These are phyloP conservation scores for Saitozyma sp. DNA, from an alignment of 768 basidiomycete genomes.

Conservation along the genomic window DNA sequence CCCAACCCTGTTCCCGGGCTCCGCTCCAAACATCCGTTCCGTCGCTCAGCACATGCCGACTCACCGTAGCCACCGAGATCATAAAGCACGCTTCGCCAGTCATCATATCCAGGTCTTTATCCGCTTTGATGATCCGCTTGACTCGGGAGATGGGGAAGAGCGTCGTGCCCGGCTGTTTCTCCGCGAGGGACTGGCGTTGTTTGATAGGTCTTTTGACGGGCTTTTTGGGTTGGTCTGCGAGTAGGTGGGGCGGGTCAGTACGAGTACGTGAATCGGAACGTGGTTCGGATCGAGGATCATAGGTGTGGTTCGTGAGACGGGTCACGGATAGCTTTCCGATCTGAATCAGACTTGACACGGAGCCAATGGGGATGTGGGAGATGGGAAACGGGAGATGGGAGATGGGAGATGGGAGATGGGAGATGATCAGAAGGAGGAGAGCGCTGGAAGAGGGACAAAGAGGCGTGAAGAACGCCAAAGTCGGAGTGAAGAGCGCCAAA, in stretches of 20 bases:
- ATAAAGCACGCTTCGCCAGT: constrained; percentile 76
- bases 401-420: too few relatives aligned
- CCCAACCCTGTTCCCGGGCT: too few relatives aligned
- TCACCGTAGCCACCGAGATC: constrained; percentile 76
- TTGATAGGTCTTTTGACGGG: constrained; percentile 38
- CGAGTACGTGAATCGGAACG: not conserved
- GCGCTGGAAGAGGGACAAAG: too few relatives aligned
- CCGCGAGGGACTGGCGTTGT: constrained; percentile 41
- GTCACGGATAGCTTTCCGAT: too few relatives aligned
- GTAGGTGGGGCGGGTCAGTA: not conserved
- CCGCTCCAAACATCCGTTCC: too few relatives aligned
- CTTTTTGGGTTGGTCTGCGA: constrained; percentile 6
- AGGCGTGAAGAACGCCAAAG: too few relatives aligned
- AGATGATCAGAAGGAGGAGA: too few relatives aligned
- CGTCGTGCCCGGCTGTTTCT: constrained; percentile 65
- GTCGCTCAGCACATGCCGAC: constrained; percentile 16
- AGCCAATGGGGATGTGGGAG: not conserved
- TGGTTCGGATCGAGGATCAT: too few relatives aligned
- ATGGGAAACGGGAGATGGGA: too few relatives aligned
- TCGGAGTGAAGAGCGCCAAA: too few relatives aligned
- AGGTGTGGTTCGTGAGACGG: too few relatives aligned
- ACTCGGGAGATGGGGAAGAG: constrained; percentile 73
- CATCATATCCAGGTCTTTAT: constrained; percentile 62
- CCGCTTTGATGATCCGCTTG: constrained; percentile 81
- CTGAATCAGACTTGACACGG: not conserved